Evolutionary conservation across 225 moss, liverwort and hornwort genomes (phyloP), one percentile per base, ranked within the genome.

Genomic region (Marchantia polymorpha): DNA sequence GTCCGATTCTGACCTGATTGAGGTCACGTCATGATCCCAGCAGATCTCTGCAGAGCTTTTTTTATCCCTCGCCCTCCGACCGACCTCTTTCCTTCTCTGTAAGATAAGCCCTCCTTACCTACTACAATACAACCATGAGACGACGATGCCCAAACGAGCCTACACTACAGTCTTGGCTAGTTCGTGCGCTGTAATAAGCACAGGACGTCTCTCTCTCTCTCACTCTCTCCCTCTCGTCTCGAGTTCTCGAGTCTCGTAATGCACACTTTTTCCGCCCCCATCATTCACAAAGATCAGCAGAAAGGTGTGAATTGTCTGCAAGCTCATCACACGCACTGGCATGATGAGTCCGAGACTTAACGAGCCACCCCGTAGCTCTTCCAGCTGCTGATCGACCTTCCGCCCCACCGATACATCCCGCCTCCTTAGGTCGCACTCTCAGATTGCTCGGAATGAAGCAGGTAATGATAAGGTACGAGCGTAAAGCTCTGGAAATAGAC

Each of bases 261-360:
- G 29, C 31, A 31, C 67, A 27, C 67, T 67, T 23, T 66, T 66
- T 67, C 67, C 15, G 30, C 30, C 31, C 27, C 67, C 27, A 67
- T 67, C 27, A 67, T 67, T 67, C 25, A 67, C 15, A 67, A 67
- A 29, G 67, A 67, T 67, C 67, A 67, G 67, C 67, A 67, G 30
- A 67, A 67, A 67, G 67, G 67, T 67, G 67, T 26, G 15, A 14
- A 67, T 26, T 67, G 67, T 67, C 67, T 67, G 67, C 67, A 67
- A 58, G 15, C 58, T 58, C 58, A 15, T 6, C 20, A 58, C 61
- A 61, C 61, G 16, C 61, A 61, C 61, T 23, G 61, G 29, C 22
- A 67, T 67, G 25, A 67, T 26, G 29, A 67, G 56, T 61, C 61
- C n/a, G n/a, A 61, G 61, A 39, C 39, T 61, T 23, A 61, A 61